These are phyloP conservation scores for Paramecium octaurelia DNA, from an alignment of 73 alveolate genomes.

Conservation along the genomic window DNA sequence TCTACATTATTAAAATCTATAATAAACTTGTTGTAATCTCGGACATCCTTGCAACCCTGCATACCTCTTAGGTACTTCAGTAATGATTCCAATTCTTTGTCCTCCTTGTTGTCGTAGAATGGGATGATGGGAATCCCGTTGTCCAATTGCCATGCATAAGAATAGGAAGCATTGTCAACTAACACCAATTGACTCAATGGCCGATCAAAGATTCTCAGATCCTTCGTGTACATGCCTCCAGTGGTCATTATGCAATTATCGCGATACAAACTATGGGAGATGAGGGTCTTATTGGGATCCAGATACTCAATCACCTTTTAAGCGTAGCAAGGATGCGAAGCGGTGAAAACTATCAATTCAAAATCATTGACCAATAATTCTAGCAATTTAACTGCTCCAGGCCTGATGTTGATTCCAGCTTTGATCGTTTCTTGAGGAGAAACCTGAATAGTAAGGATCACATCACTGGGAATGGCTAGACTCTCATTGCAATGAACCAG, in stretches of 20 bases:
- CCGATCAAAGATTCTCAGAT: constrained; percentile 65
- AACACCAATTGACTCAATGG: constrained; percentile 69
- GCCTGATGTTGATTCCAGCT: constrained; percentile 60
- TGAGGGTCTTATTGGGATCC: constrained; percentile 70
- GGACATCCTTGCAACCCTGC: constrained; percentile 37
- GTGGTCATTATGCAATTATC: constrained; percentile 69
- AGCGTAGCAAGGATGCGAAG: constrained; percentile 67
- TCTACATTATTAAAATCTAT: neutral
- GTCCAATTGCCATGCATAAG: constrained; percentile 78
- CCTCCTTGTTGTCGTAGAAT: constrained; percentile 82
- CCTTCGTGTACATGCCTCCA: constrained; percentile 70
- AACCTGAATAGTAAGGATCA: constrained; percentile 14
- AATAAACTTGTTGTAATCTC: constrained; percentile 42
- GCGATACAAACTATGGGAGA: constrained; percentile 68
- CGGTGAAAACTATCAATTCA: constrained; percentile 72
- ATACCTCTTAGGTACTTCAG: neutral
- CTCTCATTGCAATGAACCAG: constrained; percentile 53
- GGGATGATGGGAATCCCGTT: constrained; percentile 91
- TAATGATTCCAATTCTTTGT: constrained; percentile 67
- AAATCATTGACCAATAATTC: constrained; percentile 59
- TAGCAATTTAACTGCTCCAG: constrained; percentile 31
- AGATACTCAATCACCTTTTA: constrained; percentile 63
- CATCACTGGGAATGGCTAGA: constrained; percentile 40
- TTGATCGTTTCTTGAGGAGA: constrained; percentile 36
- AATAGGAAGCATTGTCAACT: constrained; percentile 84